Evolutionary conservation across 768 basidiomycete genomes (phyloP), one percentile per base, ranked within the genome.

Genomic region (Scleroderma bovista): DNA sequence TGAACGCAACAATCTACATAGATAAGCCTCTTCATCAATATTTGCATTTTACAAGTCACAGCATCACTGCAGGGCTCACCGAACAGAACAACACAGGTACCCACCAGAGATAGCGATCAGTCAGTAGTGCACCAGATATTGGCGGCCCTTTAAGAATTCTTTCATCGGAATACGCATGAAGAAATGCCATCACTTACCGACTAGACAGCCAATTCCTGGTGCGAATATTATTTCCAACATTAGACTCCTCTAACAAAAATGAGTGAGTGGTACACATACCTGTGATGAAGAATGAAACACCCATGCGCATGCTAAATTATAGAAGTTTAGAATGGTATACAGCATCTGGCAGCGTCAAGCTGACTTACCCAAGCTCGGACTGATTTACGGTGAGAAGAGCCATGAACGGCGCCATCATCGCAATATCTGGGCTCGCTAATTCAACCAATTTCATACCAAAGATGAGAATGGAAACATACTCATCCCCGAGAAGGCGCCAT

Each of bases 71-170:
- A 2, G 11, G 38, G 55, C 60, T 19, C 55, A 72, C 67, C 40
- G 75, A 79, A 23, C 75, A 68, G 56, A 81, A 83, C 10, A 80
- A 34, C 2, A 74, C 74, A 3, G 81, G 78, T 13, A 73, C 69
- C 76, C 77, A 81, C 82, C 82, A 84, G 3, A 73, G 61, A 56
- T 75, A 80, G 3, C 67, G 61, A 10, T 60, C 44, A 0, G 78
- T 73, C 4, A 84, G 66, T 17, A 84, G 67, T 3, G 79, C 76
- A 2, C 83, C 82, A 32, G 73, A 74, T 31, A 83, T 76, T 1
- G 83, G 81, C 0, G 78, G 72, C 3, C 80, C 80, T 75, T 47
- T 8, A 33, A 34, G 42, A 1, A 60, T 57, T 57, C 7, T 17
- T 22, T 32, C 22, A 31, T 29, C 7, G 17, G 20, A 13, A 33